Base-by-base conservation (phyloP, 2,329 filamentous ascomycete species). In the Colletotrichum phormii region DNA sequence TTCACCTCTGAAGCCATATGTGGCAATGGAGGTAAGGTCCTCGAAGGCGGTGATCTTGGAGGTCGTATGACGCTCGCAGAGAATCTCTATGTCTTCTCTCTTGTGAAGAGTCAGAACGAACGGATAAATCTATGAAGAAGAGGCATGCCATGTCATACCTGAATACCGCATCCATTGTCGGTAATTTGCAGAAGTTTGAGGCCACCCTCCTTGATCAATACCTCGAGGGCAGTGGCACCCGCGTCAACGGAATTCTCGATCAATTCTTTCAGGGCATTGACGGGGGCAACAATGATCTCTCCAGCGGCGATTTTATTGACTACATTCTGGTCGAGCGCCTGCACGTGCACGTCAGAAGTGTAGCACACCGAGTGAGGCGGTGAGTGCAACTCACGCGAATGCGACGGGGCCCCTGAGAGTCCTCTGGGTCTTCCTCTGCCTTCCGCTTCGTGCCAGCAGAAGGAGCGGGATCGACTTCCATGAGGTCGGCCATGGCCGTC, bases 281-380 rank as follows among this genome's bases (percentile, higher is more conserved):
- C 95, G 0, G 97, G 97, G 2, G 97, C 96, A 61, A 99, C 95
- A 73, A 99, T 99, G 78, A 99, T 99, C 82, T 99, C 97, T 24
- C 97, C 97, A 0, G 97, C 97, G 0, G 97, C 97, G 77, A 99
- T 99, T 82, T 98, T 99, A 86, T 98, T 99, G 76, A 99, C 94
- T 26, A 99, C 97, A 84, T 97, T 93, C 75, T 94, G 92, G 78
- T 97, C 94, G 31, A 99, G 89, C 15, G 96, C 93, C 92, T 97
- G 67, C 33, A 59, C 18, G 18, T n/a, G 37, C 11, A 55, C 24
- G 46, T 75, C 22, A 75, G 72, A 42, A 5, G 31, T 22, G 18
- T 29, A 51, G 49, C 15, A 60, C 24, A 46, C 51, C 64, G 72
- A 15, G 35, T 57, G 26, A 64, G 54, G 59, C 61, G 62, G 15